phyloP scores from a whole-genome alignment of 2,329 filamentous ascomycete genomes.

The Coniochaeta hoffmannii region DNA sequence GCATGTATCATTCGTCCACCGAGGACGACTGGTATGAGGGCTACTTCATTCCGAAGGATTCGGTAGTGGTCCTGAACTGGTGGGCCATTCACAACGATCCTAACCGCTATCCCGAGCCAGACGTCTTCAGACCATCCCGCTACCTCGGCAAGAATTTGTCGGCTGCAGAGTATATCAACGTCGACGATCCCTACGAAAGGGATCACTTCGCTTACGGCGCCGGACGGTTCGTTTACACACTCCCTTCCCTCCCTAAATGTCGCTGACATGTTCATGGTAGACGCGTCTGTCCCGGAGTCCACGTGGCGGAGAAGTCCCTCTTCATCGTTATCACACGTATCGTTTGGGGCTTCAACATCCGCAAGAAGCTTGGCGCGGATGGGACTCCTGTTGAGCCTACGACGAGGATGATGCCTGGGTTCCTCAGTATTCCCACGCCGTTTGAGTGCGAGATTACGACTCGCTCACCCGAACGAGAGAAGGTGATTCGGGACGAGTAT shows the following conservation, averaged over 20 bases:
- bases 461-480: not conserved
- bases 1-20: slow-evolving; percentile 20
- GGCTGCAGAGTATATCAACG: not conserved
- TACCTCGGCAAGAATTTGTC: not conserved
- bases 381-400: not conserved
- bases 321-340: not conserved
- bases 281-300: not conserved
- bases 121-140: not conserved
- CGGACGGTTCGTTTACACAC: not conserved
- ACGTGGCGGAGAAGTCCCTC: not conserved
- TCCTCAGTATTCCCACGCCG: not conserved
- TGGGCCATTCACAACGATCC: slow-evolving; percentile 15
- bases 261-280: not conserved
- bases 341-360: not conserved
- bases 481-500: not conserved
- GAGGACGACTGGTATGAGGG: slow-evolving; percentile 27
- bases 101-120: not conserved
- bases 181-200: not conserved
- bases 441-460: not conserved
- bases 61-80: slow-evolving; percentile 28
- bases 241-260: not conserved
- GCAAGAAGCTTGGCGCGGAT: not conserved
- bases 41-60: slow-evolving; percentile 29
- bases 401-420: not conserved
- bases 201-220: slow-evolving; percentile 1